Percentiles rank a stretch among this genome's conserved stretches.
These are phyloP conservation scores for Hyaloperonospora brassicae DNA, from an alignment of 352 stramenopile genomes.

Conservation along the genomic window DNA sequence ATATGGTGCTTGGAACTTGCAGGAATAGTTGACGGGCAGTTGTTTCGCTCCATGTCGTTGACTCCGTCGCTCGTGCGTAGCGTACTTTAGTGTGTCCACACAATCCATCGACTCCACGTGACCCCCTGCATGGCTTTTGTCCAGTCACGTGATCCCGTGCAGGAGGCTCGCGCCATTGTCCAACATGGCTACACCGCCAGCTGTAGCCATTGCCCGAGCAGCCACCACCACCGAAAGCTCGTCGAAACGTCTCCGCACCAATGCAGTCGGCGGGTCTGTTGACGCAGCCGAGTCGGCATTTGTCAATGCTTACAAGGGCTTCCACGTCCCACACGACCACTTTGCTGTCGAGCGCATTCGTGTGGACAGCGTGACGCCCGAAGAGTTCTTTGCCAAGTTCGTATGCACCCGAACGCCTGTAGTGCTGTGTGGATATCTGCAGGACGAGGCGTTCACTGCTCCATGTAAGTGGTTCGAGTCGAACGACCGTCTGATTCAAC, in stretches of 20 bases:
- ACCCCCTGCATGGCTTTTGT: no score
- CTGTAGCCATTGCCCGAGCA: neutral
- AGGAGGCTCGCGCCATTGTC: conserved; percentile 6
- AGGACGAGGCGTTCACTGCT: conserved; percentile 43
- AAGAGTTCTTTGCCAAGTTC: conserved; percentile 74
- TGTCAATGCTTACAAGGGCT: conserved; percentile 61
- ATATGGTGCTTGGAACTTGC: conserved; percentile 20
- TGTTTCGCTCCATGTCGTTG: no score
- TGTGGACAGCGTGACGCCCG: conserved; percentile 41
- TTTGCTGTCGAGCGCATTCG: conserved; percentile 48
- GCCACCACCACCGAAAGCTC: conserved; percentile 7
- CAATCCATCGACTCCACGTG: no score
- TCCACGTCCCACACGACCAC: conserved; percentile 32
- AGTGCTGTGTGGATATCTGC: conserved; percentile 58
- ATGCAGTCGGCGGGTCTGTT: conserved; percentile 13
- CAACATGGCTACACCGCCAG: conserved; percentile 7
- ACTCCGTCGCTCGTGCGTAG: no score
- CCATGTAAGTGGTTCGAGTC: conserved; percentile 55
- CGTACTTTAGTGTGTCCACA: no score
- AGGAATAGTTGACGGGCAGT: neutral
- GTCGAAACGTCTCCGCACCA: conserved; percentile 40
- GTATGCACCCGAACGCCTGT: conserved; percentile 74
- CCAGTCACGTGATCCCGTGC: no score
- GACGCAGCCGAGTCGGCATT: conserved; percentile 14
- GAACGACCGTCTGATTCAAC: conserved; percentile 56